phyloP scores from a whole-genome alignment of 371 early-diverging fungal genomes.

The Mortierella sp. region DNA sequence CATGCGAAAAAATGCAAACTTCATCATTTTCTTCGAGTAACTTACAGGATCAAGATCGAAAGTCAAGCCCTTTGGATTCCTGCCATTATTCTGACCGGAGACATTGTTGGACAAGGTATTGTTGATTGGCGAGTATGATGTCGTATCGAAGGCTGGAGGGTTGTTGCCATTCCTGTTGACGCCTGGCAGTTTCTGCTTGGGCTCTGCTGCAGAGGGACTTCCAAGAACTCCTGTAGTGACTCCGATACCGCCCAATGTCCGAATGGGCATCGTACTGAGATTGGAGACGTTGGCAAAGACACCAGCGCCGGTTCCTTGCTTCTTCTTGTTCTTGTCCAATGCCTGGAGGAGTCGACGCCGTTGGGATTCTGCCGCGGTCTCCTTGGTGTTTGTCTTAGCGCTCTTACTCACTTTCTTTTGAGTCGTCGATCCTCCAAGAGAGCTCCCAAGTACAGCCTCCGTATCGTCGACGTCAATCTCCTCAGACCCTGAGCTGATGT shows the following conservation, averaged over 20 bases:
- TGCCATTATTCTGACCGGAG: conserved; percentile 10
- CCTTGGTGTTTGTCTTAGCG: conserved; percentile 10
- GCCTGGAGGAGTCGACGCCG: conserved; percentile 37
- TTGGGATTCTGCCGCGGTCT: conserved; percentile 41
- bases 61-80: conserved; percentile 22
- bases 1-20: background rate
- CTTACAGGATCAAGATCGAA: conserved; percentile 41
- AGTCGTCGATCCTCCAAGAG: conserved; percentile 18
- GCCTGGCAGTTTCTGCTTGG: conserved; percentile 44
- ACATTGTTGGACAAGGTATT: conserved; percentile 14
- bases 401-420: conserved; percentile 29
- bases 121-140: conserved; percentile 1
- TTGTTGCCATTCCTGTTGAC: conserved; percentile 25
- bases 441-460: conserved; percentile 44
- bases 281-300: conserved; percentile 25
- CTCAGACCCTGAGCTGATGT: conserved; percentile 35
- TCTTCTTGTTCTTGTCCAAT: conserved; percentile 50
- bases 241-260: conserved; percentile 40
- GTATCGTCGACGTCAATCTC: conserved; percentile 52
- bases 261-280: conserved; percentile 40
- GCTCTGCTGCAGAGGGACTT: conserved; percentile 13
- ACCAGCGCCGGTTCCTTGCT: conserved; percentile 17
- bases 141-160: background rate
- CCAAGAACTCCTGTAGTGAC: conserved; percentile 16
- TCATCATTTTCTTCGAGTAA: too few relatives aligned